Base-by-base conservation (phyloP, 139 green algal species). In the Tetradesmus obliquus region DNA sequence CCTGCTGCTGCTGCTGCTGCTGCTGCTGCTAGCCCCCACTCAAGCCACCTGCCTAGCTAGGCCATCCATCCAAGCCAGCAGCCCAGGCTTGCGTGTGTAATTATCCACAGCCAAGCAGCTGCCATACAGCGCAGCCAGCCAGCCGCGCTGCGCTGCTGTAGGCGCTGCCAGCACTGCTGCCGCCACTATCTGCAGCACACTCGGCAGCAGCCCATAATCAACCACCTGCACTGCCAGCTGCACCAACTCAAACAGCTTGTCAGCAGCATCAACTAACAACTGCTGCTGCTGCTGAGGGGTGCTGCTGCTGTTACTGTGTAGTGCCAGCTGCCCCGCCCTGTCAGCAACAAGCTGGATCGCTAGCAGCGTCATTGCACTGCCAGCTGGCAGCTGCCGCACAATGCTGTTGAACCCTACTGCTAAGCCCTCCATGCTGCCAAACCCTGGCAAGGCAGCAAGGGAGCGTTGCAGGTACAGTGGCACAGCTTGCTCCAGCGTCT, bases 361-460 rank as follows among this genome's bases (percentile, higher is more conserved):
- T 6, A 90, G 15, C 8, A 83, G 13, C 17, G 71, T 12, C 86
- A 90, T 71, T n/a, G 55, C 86, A 55, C 53, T 84, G 69, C 86
- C 86, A 83, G 86, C 53, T 24, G 86, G 54, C 7, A 90, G 86
- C 20, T 83, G 17, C n/a, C 74, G 80, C 45, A 90, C 17, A 0
- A 90, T n/a, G 86, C 69, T 69, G n/a, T 62, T 54, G 12, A 84
- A 83, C 20, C 86, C 71, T 12, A 83, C 8, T 90, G 86, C 71
- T n/a, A 90, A 71, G 9, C 86, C 86, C 86, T 90, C 86, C 15
- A 90, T n/a, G 20, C 71, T 84, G 69, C 86, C 86, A 84, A 22
- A 83, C 6, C n/a, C 20, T 55, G 86, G 86, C n/a, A 90, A 15
- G 24, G 32, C 69, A 20, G 13, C 69, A 3, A 90, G 8, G 5